Percentiles rank a stretch among this genome's conserved stretches.
phyloP scores from a whole-genome alignment of 2,329 filamentous ascomycete species.

The Coniochaeta sp. region DNA sequence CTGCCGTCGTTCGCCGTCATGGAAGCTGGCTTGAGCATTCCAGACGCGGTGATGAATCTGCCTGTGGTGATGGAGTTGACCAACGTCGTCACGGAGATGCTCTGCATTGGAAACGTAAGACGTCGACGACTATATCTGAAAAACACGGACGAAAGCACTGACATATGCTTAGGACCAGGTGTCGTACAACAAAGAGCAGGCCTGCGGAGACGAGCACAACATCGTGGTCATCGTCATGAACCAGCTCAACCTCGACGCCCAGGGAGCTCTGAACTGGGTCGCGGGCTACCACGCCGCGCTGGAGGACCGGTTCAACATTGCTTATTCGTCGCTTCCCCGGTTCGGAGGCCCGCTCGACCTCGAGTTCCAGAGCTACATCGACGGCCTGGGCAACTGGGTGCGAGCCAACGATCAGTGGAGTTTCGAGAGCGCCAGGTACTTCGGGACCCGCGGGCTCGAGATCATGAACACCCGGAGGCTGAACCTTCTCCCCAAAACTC shows the following conservation, averaged over 20 bases:
- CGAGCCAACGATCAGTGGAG: constrained; percentile 16
- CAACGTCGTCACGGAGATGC: constrained; percentile 14
- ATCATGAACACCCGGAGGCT: constrained; percentile 8
- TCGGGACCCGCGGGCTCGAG: constrained; percentile 11
- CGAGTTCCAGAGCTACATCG: constrained; percentile 9
- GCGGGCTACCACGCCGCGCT: constrained; percentile 5
- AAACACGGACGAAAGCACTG: neutral
- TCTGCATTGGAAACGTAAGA: constrained; percentile 17
- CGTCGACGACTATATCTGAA: neutral
- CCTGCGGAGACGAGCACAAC: constrained; percentile 19
- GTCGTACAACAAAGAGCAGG: constrained; percentile 22
- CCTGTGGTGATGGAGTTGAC: constrained; percentile 13
- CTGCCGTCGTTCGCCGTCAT: constrained; percentile 15
- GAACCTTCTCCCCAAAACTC: constrained; percentile 6
- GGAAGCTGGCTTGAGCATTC: constrained; percentile 16
- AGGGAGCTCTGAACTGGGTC: constrained; percentile 10
- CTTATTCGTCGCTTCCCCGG: constrained; percentile 7
- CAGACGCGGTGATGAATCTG: constrained; percentile 12
- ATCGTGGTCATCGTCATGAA: constrained; percentile 19
- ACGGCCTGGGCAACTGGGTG: constrained; percentile 16
- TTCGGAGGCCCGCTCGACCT: constrained; percentile 10
- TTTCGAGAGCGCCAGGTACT: constrained; percentile 15
- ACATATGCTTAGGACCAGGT: constrained; percentile 10
- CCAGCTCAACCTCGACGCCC: constrained; percentile 3
- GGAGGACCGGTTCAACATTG: constrained; percentile 7